Conservation (phyloP, 371 early-diverging fungal species). For the Rhizopus delemar region DNA sequence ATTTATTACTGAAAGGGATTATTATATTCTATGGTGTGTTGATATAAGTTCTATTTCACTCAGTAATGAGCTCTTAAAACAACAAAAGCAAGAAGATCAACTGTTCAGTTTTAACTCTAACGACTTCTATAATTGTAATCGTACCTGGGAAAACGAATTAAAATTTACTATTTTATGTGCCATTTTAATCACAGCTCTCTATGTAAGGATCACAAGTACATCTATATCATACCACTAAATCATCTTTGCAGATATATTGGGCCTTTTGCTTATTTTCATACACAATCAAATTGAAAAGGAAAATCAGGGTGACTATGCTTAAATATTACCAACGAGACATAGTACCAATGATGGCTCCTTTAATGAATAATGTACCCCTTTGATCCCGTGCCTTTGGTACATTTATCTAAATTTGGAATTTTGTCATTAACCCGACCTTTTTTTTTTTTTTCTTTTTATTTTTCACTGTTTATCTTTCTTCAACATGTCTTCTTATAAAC, state of each 20-base stretch:
- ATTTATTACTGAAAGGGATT: conserved; percentile 29
- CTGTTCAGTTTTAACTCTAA: conserved; percentile 7
- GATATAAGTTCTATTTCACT: conserved; percentile 16
- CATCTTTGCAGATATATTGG: conserved; percentile 41
- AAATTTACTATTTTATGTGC: conserved; percentile 42
- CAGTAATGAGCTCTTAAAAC: neutral
- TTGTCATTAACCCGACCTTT: neutral
- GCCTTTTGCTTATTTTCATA: conserved; percentile 44
- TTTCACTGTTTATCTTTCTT: neutral
- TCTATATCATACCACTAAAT: neutral
- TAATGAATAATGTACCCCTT: neutral
- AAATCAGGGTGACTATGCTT: conserved; percentile 1
- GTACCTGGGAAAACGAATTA: conserved; percentile 45
- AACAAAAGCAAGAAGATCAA: conserved; percentile 1
- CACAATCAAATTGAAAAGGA: conserved; percentile 18
- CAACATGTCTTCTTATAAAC: neutral
- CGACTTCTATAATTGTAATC: conserved; percentile 48
- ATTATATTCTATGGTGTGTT: conserved; percentile 36
- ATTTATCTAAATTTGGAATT: neutral
- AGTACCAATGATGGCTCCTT: conserved; percentile 6
- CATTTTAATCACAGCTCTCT: conserved; percentile 36
- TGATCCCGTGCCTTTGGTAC: neutral
- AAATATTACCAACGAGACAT: neutral
- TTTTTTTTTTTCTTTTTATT: neutral
- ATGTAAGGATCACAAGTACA: conserved; percentile 29